These are phyloP conservation scores for Fusarium acutatum DNA, from an alignment of 2,329 filamentous ascomycete species.

Conservation along the genomic window DNA sequence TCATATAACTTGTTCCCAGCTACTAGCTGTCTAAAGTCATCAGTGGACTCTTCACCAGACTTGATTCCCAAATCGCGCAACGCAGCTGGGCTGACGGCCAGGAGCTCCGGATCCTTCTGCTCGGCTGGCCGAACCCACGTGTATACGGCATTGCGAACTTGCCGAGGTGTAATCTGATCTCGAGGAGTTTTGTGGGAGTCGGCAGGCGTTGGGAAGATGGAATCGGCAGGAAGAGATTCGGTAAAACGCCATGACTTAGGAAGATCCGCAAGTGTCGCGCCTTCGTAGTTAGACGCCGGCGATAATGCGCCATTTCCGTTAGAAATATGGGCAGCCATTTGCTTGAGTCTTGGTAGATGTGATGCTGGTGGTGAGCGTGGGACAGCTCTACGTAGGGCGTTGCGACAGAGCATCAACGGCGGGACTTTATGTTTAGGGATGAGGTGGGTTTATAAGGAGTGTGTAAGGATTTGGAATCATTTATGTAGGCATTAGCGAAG, in stretches of 20 bases:
- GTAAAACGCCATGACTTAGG: constrained; percentile 74
- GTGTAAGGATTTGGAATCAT: constrained; percentile 20
- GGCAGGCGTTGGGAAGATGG: constrained; percentile 80
- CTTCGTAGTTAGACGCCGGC: constrained; percentile 29
- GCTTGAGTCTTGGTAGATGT: constrained; percentile 34
- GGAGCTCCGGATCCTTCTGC: constrained; percentile 76
- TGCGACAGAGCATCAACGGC: constrained; percentile 48
- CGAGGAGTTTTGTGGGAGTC: constrained; percentile 84
- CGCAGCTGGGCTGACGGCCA: constrained; percentile 81
- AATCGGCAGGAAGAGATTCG: constrained; percentile 77
- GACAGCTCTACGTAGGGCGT: constrained; percentile 44
- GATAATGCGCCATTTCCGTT: constrained; percentile 43
- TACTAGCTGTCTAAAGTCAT: constrained; percentile 80
- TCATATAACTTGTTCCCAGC: constrained; percentile 86
- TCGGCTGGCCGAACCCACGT: constrained; percentile 88
- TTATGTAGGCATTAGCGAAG: not conserved
- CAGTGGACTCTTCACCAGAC: constrained; percentile 70
- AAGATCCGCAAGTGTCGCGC: constrained; percentile 60
- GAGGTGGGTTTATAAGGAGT: not conserved
- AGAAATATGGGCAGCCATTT: constrained; percentile 48
- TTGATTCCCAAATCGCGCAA: constrained; percentile 83
- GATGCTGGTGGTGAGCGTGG: constrained; percentile 38
- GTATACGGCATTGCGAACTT: constrained; percentile 86
- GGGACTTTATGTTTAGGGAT: not conserved
- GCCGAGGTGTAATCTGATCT: constrained; percentile 77